Evolutionary conservation across 331 rosid genomes (phyloP), one percentile per base, ranked within the genome.

Genomic region (Pyrus hybrid): DNA sequence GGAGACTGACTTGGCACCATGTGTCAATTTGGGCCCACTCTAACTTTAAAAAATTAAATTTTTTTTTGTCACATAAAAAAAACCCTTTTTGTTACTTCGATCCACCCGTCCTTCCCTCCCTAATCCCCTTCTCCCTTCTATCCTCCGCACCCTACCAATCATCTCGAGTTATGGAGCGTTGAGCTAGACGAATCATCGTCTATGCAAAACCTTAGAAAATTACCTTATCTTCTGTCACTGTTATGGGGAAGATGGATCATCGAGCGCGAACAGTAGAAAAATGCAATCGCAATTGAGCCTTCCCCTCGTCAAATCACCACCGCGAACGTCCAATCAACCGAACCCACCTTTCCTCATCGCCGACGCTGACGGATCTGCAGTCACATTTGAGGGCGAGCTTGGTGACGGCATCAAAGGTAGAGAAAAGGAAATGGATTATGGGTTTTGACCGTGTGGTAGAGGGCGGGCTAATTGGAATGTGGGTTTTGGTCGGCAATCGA

Each of bases 231-330:
- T 45, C 18, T 45, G 7, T 13, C 51, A 4, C 7, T 47, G 1
- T 13, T 47, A 5, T 47, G 7, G 54, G 54, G 54, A 47, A 5
- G 20, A 14, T 0, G 54, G 7, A 47, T 6, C 56, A 49, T 49
- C 4, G 21, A 49, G 9, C 0, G 0, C 0, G n/a, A 49, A 49
- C 1, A 0, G 0, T 0, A 49, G 0, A 49, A 49, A 41, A 17
- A 6, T 0, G n/a, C 0, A 6, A 16, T 49, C 4, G 2, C 56
- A 49, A 49, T 16, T 49, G 9, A 6, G 56, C 21, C 0, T 49
- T 49, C 4, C 21, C n/a, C 0, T 17, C 1, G n/a, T 49, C 4
- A 49, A 17, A 16, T 49, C 4, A 17, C 56, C n/a, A 6, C 9
- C n/a, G 21, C 0, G 21, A 49, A 3, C 9, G 4, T 16, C 56